These are phyloP conservation scores for Nakazawaea laoshanensis DNA, from an alignment of 805 yeast genomes.

Conservation along the genomic window DNA sequence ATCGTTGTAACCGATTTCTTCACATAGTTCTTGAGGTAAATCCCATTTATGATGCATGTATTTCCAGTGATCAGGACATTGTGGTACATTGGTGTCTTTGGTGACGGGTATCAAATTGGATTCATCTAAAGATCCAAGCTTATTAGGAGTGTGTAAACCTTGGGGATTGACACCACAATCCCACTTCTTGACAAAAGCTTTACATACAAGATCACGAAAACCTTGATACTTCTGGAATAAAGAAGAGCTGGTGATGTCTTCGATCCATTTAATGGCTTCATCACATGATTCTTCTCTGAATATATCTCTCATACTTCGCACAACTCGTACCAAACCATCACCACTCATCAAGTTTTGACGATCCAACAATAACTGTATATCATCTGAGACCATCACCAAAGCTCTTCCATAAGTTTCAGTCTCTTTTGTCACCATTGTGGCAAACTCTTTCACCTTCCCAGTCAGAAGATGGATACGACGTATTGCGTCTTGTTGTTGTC, in stretches of 20 bases:
- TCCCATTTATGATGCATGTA: conserved; percentile 36
- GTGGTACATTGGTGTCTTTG: conserved; percentile 15
- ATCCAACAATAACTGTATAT: conserved; percentile 38
- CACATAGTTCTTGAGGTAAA: conserved; percentile 29
- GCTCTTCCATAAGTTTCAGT: conserved; percentile 65
- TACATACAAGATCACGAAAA: conserved; percentile 43
- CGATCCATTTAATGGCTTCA: conserved; percentile 61
- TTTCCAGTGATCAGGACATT: conserved; percentile 28
- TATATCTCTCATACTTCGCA: conserved; percentile 58
- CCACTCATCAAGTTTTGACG: conserved; percentile 49
- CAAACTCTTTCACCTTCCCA: conserved; percentile 53
- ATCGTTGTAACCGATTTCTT: conserved; percentile 39
- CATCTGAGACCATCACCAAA: conserved; percentile 48
- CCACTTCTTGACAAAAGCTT: conserved; percentile 59
- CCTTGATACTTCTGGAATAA: conserved; percentile 38
- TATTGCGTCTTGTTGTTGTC: conserved; percentile 68
- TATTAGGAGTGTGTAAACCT: conserved; percentile 19
- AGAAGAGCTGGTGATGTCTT: conserved; percentile 46
- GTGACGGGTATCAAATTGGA: conserved; percentile 30
- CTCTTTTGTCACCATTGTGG: conserved; percentile 60
- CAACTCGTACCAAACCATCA: conserved; percentile 60
- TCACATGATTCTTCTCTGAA: conserved; percentile 78
- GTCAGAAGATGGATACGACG: conserved; percentile 59
- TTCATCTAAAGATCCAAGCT: conserved; percentile 24
- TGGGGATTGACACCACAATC: conserved; percentile 33